Percentiles rank a stretch among this genome's conserved stretches.
These are phyloP conservation scores for Suhomyces yuchorum DNA, from an alignment of 1,139 yeast genomes.

Conservation along the genomic window DNA sequence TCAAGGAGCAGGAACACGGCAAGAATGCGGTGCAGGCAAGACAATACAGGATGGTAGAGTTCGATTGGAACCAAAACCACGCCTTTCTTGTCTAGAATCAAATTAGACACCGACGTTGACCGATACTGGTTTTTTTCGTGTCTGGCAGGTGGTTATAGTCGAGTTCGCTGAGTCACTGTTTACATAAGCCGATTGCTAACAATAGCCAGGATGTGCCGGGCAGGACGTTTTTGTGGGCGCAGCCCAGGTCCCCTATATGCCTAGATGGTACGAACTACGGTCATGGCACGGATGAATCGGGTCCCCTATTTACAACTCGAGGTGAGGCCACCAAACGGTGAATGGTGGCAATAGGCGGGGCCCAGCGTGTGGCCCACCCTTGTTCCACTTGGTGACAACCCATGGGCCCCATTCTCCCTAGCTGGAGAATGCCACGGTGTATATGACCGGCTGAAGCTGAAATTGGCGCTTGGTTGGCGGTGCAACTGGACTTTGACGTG, in stretches of 20 bases:
- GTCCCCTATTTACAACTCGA: neutral
- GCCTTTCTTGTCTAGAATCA: slow-evolving; percentile 9
- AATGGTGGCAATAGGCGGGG: neutral
- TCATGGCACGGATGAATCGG: slow-evolving; percentile 1
- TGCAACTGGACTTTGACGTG: slow-evolving; percentile 1
- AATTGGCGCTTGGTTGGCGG: neutral
- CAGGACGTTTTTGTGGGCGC: slow-evolving; percentile 1
- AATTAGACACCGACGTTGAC: neutral
- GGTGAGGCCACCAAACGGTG: neutral
- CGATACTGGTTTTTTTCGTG: neutral
- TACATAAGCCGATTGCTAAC: slow-evolving; percentile 3
- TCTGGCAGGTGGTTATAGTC: slow-evolving; percentile 5
- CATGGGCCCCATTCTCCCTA: too few species aligned
- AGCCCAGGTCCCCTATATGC: slow-evolving; percentile 1
- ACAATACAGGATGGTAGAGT: neutral
- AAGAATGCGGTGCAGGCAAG: neutral
- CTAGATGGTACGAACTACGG: neutral
- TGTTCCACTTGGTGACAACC: too few species aligned
- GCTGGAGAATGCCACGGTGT: neutral
- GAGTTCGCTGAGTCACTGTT: slow-evolving; percentile 6
- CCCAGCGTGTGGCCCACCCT: too few species aligned
- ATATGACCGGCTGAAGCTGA: neutral
- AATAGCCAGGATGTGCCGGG: neutral
- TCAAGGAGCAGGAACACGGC: neutral
- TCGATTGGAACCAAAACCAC: neutral